These are phyloP conservation scores for Porphyra umbilicalis DNA, from an alignment of 31 red algal genomes.

Conservation along the genomic window DNA sequence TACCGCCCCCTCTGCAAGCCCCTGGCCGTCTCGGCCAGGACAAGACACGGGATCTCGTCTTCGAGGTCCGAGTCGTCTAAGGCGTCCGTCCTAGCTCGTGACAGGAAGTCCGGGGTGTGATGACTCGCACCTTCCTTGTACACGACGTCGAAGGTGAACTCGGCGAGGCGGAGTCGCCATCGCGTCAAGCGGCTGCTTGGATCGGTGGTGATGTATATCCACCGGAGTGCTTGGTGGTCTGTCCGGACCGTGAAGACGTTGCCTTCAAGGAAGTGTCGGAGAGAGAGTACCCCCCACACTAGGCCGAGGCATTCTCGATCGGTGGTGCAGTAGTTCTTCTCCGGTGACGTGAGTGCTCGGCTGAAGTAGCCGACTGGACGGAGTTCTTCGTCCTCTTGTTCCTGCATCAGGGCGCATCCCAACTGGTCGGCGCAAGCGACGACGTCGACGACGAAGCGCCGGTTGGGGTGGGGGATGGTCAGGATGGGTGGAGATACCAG, in stretches of 20 bases:
- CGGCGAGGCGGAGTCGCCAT: constrained; percentile 17
- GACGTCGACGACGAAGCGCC: too few species aligned
- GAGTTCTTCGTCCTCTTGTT: neutral
- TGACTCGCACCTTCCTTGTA: neutral
- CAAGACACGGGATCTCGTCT: constrained; percentile 8
- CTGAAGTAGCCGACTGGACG: constrained; percentile 10
- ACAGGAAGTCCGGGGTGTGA: constrained; percentile 1
- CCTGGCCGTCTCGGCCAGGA: too few species aligned
- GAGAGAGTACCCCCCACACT: neutral
- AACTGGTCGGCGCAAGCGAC: constrained; percentile 12
- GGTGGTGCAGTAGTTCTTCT: too few species aligned
- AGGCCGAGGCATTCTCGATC: too few species aligned
- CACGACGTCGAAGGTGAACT: constrained; percentile 10
- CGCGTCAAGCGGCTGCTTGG: constrained; percentile 1
- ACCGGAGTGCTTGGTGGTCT: constrained; percentile 10
- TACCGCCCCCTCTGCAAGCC: too few species aligned
- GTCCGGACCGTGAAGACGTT: constrained; percentile 1
- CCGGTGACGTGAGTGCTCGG: constrained; percentile 14
- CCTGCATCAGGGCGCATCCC: constrained; percentile 3
- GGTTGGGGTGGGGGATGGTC: neutral
- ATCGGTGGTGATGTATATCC: constrained; percentile 7
- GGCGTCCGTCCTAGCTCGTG: neutral
- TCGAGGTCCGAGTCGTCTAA: neutral
- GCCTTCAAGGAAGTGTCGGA: constrained; percentile 12
- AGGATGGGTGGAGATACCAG: constrained; percentile 7